Conservation (phyloP, 2,329 filamentous ascomycete genomes). For the Aaosphaeria pasadenensis region DNA sequence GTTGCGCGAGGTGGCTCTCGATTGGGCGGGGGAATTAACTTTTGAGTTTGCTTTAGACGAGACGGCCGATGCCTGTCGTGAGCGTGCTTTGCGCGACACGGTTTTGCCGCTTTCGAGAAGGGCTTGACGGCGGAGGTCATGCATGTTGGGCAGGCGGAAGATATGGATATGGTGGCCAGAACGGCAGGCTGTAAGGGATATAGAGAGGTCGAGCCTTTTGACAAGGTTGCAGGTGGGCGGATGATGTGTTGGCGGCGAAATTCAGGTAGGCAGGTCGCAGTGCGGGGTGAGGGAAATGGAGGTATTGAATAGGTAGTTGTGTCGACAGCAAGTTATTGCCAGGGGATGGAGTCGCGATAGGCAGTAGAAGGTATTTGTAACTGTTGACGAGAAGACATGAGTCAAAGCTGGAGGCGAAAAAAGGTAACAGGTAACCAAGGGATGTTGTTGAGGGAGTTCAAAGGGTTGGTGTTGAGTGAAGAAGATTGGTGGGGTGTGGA, state of each 20-base stretch:
- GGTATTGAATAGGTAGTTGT: constrained; percentile 29
- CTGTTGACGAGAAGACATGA: constrained; percentile 31
- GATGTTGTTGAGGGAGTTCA: neutral
- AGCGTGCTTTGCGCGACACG: constrained; percentile 64
- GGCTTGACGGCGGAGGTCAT: constrained; percentile 63
- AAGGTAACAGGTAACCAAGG: neutral
- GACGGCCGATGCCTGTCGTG: constrained; percentile 54
- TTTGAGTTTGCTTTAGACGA: constrained; percentile 59
- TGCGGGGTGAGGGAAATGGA: constrained; percentile 17
- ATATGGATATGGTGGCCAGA: neutral
- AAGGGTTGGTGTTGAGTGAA: constrained; percentile 1
- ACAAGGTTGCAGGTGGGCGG: constrained; percentile 8
- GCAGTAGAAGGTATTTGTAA: constrained; percentile 22
- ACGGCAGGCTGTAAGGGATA: neutral
- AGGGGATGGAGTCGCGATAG: constrained; percentile 27
- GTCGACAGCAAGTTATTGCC: constrained; percentile 22
- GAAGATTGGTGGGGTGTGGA: neutral
- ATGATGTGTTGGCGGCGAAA: constrained; percentile 12
- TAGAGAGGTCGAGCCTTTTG: neutral
- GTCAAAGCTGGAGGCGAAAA: constrained; percentile 18
- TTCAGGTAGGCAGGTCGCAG: constrained; percentile 7
- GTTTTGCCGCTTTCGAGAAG: constrained; percentile 69
- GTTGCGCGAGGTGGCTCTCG: constrained; percentile 46
- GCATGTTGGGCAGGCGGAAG: constrained; percentile 45
- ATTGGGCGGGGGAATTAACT: constrained; percentile 56